Evolutionary conservation across 106 monocot genomes (phyloP), one percentile per base, ranked within the genome.

Genomic region (Dendrobium catenatum): DNA sequence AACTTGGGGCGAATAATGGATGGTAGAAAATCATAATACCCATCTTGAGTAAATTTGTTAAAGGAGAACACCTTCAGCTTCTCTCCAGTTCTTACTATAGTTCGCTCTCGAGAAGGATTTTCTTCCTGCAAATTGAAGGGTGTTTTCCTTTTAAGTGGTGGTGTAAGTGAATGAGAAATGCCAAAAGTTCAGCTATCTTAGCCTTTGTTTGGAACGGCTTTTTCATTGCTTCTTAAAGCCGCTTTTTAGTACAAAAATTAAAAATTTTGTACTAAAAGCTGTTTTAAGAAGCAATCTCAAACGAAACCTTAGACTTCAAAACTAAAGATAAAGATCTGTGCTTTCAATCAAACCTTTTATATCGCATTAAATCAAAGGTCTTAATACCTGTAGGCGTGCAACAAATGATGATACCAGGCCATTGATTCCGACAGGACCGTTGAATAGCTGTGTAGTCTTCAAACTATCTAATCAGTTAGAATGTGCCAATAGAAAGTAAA

Each of bases 61-160:
- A 99, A 99, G 82, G 44, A 51, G 77, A 99, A 99, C 15, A 95
- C 91, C 33, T 78, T 95, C 4, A 99, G 85, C 84, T 99, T 99
- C 70, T 91, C 95, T 66, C 89, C 98, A 86, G 98, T 99, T 87
- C 95, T 88, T 27, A 99, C 84, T 48, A 99, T 93, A 16, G 98
- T 99, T 15, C 90, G 88, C 58, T 93, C 89, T 79, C 95, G 85
- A 85, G 98, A 93, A 81, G 98, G 98, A 73, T 99, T 99, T 33
- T 99, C 98, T 80, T 91, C 91, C 98, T 99, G 91, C 70, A 80
- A 49, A 83, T 81, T 82, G 49, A 80, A 66, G 18, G 0, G 73
- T 27, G 10, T 72, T 82, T 13, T 42, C 15, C 70, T 37, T 15
- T 68, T 58, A 6, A n/a, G 67, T 24, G 4, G 24, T n/a, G 22